Evolutionary conservation across 495 filamentous ascomycete species (phyloP).

Genomic region (Amphirosellinia nigrospora): DNA sequence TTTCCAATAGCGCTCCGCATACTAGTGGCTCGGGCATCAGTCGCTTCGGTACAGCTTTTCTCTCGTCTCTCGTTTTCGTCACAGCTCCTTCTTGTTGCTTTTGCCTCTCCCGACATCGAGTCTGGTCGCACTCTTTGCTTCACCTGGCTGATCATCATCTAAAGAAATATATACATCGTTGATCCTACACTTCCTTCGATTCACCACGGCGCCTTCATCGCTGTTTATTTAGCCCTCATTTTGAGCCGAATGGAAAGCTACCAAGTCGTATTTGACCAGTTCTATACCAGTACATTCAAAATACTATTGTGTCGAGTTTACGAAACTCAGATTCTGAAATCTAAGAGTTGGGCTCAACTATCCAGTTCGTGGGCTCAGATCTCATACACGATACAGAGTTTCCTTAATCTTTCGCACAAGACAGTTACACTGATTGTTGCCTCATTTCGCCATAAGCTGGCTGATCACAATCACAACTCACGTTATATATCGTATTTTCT

Average conservation of each 20-base stretch:
- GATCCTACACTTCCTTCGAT: not conserved
- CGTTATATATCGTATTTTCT: not conserved
- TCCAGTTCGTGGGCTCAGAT: too few relatives aligned
- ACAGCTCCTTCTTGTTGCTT: not conserved
- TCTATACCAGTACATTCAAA: not conserved
- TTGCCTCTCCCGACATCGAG: conserved; percentile 5
- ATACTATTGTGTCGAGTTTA: not conserved
- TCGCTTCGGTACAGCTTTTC: conserved; percentile 17
- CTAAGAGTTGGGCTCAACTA: not conserved
- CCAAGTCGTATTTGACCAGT: not conserved
- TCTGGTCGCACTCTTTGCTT: conserved; percentile 9
- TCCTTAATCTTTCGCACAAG: conserved; percentile 1
- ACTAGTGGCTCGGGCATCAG: conserved; percentile 15
- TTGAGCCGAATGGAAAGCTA: not conserved
- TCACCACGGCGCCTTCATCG: not conserved
- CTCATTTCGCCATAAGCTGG: not conserved
- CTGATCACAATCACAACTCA: not conserved
- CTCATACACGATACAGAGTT: not conserved
- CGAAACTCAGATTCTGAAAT: not conserved
- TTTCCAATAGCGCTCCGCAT: conserved; percentile 13
- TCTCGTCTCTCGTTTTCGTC: not conserved
- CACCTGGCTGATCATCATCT: not conserved
- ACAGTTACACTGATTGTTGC: conserved; percentile 2
- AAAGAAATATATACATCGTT: not conserved
- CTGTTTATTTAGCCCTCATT: not conserved